Base-by-base conservation (phyloP, 352 stramenopile genomes). In the Phytopythium montanum region DNA sequence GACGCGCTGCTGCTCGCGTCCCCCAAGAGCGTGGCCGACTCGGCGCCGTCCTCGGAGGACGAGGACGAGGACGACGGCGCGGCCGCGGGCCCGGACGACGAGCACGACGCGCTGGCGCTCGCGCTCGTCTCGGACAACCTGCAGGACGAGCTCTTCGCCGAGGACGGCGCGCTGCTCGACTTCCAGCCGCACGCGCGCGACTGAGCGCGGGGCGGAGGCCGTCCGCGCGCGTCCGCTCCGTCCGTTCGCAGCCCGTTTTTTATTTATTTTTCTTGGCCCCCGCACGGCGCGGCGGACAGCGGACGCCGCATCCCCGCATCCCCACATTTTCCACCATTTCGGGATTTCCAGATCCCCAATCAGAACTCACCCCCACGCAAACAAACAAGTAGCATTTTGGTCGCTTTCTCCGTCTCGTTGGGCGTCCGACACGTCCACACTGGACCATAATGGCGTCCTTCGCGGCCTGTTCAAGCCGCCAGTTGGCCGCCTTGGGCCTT, bases 71-170 rank as follows among this genome's bases (percentile, higher is more conserved):
- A 70, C 38, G 69, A 59, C 18, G 38, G n/a, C n/a, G n/a, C n/a
- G n/a, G n/a, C n/a, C n/a, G n/a, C n/a, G n/a, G n/a, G n/a, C n/a
- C n/a, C n/a, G n/a, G n/a, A n/a, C n/a, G n/a, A n/a, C n/a, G n/a
- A n/a, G n/a, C n/a, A 29, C 3, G 23, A 25, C 36, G 64, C 62
- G 65, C 57, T 69, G 34, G 78, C 75, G 62, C 76, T 92, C 13
- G 76, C 87, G 56, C 73, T 92, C 36, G 68, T 92, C 58, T 88
- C 79, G 18, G 82, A 92, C 76, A 88, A 87, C 41, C 60, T 92
- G 31, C 82, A 92, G 56, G 82, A 92, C 55, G 73, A 71, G 56
- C 81, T 78, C 61, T 88, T 90, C 31, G 73, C 77, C 44, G 79
- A 88, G 66, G 82, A 92, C 56, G 80, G 68, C 57, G 73, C 84